Base-by-base conservation (phyloP, 176 grass and related monocot genomes). In the Oropetium thomaeum region DNA sequence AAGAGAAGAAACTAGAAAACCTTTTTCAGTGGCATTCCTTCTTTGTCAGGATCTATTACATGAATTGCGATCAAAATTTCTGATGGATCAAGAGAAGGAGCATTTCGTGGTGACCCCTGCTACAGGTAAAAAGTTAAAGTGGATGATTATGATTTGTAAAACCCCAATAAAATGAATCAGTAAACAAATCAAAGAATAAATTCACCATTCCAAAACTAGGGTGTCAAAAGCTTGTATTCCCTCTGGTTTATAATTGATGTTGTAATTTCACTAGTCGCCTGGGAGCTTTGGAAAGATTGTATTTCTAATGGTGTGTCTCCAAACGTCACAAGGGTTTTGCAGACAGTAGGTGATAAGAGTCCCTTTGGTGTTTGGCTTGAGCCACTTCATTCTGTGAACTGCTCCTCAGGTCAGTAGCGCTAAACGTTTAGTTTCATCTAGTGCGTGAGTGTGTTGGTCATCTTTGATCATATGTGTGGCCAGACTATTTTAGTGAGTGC, bases 11-110 rank as follows among this genome's bases (percentile, higher is more conserved):
- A 68, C 22, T 33, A 78, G 23, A 33, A 85, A 30, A 93, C 95
- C 88, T 93, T 91, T 86, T 93, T 93, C 1, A 97, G 84, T 75
- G 91, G 83, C 67, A 92, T 87, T 57, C 88, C 78, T 67, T 97
- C 95, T 75, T 97, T 97, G 10, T 93, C 91, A 76, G 95, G 91
- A 81, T 91, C 88, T 77, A 97, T 93, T 67, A 87, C 83, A 85
- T 97, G 95, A 81, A 97, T 92, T 5, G 88, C 86, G 79, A 93
- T 97, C 67, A 97, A 86, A 83, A 97, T 83, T 85, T 93, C 95
- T 65, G 95, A 91, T 69, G 91, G 90, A 31, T 85, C 85, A 68
- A 93, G 90, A 70, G 67, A 87, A 74, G 91, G 82, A 30, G 74
- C 84, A 97, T 67, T 87, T 58, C 85, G 84, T 19, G 95, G 65